Base-by-base conservation (phyloP, 2,329 filamentous ascomycete species). In the Ilyonectria destructans region DNA sequence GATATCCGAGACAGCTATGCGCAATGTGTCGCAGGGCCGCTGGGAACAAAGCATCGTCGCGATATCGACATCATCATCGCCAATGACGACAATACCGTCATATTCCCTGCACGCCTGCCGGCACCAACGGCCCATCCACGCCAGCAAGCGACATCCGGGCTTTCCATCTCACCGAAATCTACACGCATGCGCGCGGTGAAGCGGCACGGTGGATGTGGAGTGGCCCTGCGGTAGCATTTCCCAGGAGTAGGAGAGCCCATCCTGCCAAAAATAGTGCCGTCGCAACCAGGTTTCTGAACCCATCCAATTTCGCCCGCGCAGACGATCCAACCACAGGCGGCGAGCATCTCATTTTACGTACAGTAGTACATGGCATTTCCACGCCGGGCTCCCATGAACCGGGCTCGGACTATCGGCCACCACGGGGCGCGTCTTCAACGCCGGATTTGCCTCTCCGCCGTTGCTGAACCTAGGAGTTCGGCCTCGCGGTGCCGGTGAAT, bases 231-330 rank as follows among this genome's bases (percentile, higher is more conserved):
- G 43, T 19, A 19, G 15, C 29, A 46, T n/a, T 21, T 23, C 46
- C 46, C 29, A 31, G 15, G 2, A 46, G 9, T 13, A 2, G 5
- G 26, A 26, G 26, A 26, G 26, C 26, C 23, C 26, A 17, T 15
- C 40, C 15, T 15, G 17, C 62, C 56, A 59, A 65, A 59, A 65
- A 59, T 65, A 65, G 46, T 29, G 45, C 6, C 61, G 43, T 49
- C 29, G n/a, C 52, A 21, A 51, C 59, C 51, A n/a, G 59, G 59
- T 48, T 48, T 62, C 23, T 43, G 40, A 19, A 9, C 10, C 49
- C 58, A 19, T 62, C 54, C 21, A 67, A 67, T 67, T 67, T 67
- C 64, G 58, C 46, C 64, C 63, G 45, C 48, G 56, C 26, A 12
- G 37, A 31, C 48, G 49, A 49, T 49, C 63, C 63, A 66, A 61